Evolutionary conservation across 768 basidiomycete species (phyloP), one percentile per base, ranked within the genome.

Genomic region (Mycena belliarum): DNA sequence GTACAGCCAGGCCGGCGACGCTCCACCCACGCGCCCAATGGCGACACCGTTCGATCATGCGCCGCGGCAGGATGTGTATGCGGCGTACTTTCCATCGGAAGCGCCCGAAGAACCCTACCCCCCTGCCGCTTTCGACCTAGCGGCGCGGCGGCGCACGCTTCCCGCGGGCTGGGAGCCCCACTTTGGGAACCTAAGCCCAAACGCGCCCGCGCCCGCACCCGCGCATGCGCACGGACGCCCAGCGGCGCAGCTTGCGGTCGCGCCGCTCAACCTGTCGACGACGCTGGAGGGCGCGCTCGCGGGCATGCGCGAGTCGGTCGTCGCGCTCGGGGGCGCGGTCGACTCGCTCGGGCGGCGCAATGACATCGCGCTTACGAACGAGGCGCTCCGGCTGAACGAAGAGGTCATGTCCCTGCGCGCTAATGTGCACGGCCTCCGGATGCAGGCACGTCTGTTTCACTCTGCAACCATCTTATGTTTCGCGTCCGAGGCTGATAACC

Each of bases 391-490:
- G 59, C 72, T 87, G 57, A 85, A 83, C 42, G 91, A 93, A 63
- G 91, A 93, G 68, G 77, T 90, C 29, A 82, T 84, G 63, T 83
- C 85, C 21, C 65, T 93, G 47, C 79, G 87, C 49, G 87, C 81
- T 23, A 83, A 79, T 49, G 76, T 92, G 41, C 88, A 92, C 61
- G 91, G 90, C 2, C 69, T 93, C 44, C 78, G 91, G 52, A 88
- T 93, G 79, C 91, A 92, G 82, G 79, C 91, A 92, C 82, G 86
- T 90, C 54, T 14, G 80, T 72, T 20, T 8, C 25, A 24, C 14
- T 40, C 20, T 15, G 43, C 49, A 41, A 33, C 47, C 15, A 45
- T 61, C 40, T 41, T 42, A 21, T 29, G 10, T 26, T 20, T 18
- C 18, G 25, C 9, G 25, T 47, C 44, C 28, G 45, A 16, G 37